Conservation (phyloP, 2,329 filamentous ascomycete genomes). For the Phyllosticta citrichinensis region DNA sequence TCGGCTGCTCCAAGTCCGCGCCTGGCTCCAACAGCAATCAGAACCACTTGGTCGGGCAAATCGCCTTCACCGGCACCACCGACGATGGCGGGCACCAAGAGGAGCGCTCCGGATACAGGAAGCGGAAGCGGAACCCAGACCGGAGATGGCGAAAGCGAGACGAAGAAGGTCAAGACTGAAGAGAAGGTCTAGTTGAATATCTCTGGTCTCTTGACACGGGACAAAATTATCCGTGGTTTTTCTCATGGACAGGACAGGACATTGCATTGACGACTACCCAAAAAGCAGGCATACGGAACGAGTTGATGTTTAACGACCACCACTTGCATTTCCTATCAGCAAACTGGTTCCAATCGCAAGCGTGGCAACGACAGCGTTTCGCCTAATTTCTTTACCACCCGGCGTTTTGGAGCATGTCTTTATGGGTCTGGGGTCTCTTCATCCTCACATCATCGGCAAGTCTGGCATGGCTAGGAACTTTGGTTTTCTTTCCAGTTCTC, state of each 20-base stretch:
- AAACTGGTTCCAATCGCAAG: too few species aligned
- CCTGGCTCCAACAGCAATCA: background rate
- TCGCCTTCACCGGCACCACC: background rate
- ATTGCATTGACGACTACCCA: background rate
- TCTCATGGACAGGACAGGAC: background rate
- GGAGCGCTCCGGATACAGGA: background rate
- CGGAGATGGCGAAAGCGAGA: background rate
- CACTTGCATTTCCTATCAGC: too few species aligned
- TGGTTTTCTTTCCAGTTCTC: too few species aligned
- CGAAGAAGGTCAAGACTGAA: constrained; percentile 5
- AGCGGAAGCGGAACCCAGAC: background rate
- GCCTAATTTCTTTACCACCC: too few species aligned
- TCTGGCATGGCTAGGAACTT: too few species aligned
- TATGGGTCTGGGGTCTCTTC: too few species aligned
- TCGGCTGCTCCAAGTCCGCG: background rate
- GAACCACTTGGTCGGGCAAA: background rate
- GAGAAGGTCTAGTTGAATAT: background rate
- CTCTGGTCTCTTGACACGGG: background rate
- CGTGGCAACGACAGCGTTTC: too few species aligned
- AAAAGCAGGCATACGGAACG: background rate
- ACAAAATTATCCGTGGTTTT: background rate
- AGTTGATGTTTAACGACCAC: background rate
- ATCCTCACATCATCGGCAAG: too few species aligned
- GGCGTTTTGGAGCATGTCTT: too few species aligned
- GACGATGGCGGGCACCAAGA: background rate